phyloP scores from a whole-genome alignment of 1,139 yeast genomes.

The Pichia sp. region DNA sequence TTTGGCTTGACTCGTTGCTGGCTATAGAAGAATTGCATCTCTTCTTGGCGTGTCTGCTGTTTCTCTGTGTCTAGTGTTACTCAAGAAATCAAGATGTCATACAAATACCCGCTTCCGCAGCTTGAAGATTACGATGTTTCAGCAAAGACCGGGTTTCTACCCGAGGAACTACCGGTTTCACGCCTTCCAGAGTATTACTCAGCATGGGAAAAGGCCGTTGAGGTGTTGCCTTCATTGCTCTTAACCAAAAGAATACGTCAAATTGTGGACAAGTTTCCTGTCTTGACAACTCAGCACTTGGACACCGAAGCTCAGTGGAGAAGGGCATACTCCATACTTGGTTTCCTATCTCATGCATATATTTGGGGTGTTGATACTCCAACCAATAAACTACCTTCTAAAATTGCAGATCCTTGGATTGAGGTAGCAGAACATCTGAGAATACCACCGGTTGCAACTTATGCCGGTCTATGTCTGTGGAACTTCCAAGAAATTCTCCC shows the following conservation, averaged over 20 bases:
- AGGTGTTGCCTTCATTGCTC: constrained; percentile 63
- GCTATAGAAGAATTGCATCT: no score
- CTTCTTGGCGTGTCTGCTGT: no score
- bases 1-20: no score
- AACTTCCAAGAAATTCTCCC: constrained; percentile 64
- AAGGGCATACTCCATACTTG: constrained; percentile 71
- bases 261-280: constrained; percentile 53
- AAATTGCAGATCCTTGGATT: constrained; percentile 64
- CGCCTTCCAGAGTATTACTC: constrained; percentile 50
- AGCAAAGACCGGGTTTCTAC: constrained; percentile 68
- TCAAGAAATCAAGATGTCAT: constrained; percentile 14
- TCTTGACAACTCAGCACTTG: constrained; percentile 40
- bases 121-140: constrained; percentile 65
- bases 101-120: constrained; percentile 29
- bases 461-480: constrained; percentile 86
- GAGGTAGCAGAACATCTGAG: constrained; percentile 50
- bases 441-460: constrained; percentile 81
- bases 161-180: constrained; percentile 54
- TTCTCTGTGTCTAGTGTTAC: no score
- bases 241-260: constrained; percentile 54
- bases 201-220: constrained; percentile 72
- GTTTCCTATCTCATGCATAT: constrained; percentile 81
- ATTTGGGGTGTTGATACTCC: constrained; percentile 73
- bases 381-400: constrained; percentile 55
- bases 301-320: constrained; percentile 44